phyloP scores from a whole-genome alignment of 2,329 filamentous ascomycete genomes.

The Neurospora crassa region DNA sequence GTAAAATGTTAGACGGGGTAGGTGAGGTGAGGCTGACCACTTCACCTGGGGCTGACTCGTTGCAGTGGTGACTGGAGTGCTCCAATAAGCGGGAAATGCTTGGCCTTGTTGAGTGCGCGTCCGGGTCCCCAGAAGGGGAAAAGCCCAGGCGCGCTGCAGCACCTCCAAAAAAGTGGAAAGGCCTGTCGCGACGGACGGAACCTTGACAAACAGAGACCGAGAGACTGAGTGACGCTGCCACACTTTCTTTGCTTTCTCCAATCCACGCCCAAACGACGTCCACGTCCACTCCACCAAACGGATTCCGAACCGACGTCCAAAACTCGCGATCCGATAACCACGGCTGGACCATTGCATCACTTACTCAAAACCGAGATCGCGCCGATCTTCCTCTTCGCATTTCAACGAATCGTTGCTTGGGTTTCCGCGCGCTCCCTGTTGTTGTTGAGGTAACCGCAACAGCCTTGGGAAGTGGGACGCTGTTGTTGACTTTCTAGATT shows the following conservation, averaged over 20 bases:
- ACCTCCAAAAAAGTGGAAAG: slow-evolving; percentile 8
- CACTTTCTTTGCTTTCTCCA: slow-evolving; percentile 6
- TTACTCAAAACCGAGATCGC: background rate
- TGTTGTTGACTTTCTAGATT: background rate
- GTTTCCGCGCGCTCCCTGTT: background rate
- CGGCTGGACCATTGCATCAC: background rate
- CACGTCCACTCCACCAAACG: slow-evolving; percentile 1
- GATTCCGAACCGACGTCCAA: background rate
- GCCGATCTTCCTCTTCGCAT: background rate
- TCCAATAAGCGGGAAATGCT: background rate
- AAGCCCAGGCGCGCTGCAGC: slow-evolving; percentile 8
- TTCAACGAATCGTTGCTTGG: slow-evolving; percentile 2
- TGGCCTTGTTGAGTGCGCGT: background rate
- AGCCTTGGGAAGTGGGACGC: background rate
- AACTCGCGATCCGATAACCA: background rate
- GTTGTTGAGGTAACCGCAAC: background rate
- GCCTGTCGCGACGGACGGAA: slow-evolving; percentile 1
- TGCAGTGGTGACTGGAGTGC: background rate
- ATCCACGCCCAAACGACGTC: background rate
- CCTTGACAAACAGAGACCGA: background rate
- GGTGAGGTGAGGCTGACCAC: background rate
- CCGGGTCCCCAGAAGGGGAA: background rate
- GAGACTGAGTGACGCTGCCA: background rate
- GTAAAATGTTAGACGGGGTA: background rate
- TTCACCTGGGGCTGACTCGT: background rate